Conservation (phyloP, 768 basidiomycete species). For the Terana coerulea region DNA sequence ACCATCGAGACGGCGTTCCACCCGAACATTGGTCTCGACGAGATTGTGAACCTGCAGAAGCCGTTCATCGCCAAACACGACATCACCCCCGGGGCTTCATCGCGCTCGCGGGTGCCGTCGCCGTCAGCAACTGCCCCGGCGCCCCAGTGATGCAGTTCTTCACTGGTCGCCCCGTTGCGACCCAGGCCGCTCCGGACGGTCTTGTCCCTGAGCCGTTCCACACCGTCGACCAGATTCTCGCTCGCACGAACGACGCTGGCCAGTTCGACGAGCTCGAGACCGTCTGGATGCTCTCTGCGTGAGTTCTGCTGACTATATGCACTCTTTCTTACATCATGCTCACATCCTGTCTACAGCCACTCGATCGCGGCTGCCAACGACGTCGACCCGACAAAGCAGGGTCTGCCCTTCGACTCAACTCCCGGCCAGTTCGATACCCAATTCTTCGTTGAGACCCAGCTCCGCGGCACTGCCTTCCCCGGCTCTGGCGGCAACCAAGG, state of each 20-base stretch:
- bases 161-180: conserved; percentile 30
- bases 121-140: conserved; percentile 35
- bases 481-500: conserved; percentile 33
- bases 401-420: conserved; percentile 16
- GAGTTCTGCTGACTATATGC: too few species aligned
- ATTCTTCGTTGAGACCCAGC: conserved; percentile 17
- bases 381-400: conserved; percentile 11
- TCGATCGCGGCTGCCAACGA: conserved; percentile 24
- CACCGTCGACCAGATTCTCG: conserved; percentile 19
- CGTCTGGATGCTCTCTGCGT: conserved; percentile 21
- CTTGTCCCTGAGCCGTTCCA: conserved; percentile 18
- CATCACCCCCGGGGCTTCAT: conserved; percentile 42
- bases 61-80: conserved; percentile 34
- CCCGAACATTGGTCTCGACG: conserved; percentile 41
- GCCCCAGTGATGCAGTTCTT: conserved; percentile 34
- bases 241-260: conserved; percentile 17
- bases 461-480: conserved; percentile 23
- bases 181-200: conserved; percentile 9
- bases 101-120: conserved; percentile 34
- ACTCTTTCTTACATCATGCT: too few species aligned
- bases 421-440: conserved; percentile 12
- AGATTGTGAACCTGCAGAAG: conserved; percentile 24
- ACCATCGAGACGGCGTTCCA: conserved; percentile 40
- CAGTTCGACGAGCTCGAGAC: conserved; percentile 21
- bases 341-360: too few species aligned